Evolutionary conservation across 2,329 filamentous ascomycete species (phyloP), one percentile per base, ranked within the genome.

Genomic region (Fusarium subtropicale): DNA sequence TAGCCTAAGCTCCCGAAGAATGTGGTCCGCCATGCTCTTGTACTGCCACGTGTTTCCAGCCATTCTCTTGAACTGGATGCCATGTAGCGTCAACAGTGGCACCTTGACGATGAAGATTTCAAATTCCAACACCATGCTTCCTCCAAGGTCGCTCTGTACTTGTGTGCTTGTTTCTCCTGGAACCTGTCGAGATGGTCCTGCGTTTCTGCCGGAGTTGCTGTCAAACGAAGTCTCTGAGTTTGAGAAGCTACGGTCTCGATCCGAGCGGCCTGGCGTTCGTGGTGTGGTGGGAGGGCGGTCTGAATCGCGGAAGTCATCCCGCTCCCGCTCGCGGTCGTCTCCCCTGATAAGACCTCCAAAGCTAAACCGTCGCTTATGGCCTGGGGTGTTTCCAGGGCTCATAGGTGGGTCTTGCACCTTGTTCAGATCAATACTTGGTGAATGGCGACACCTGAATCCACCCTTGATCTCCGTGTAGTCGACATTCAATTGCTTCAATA

Each of bases 51-150:
- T 98, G 63, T 97, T 95, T 36, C 96, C 95, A 60, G 92, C 89
- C 72, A 98, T 91, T 77, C 96, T 94, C 86, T 99, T 99, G 84
- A 99, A 99, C 79, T 98, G 96, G 66, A 99, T 94, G 50, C 96
- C 96, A 76, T 99, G 95, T 60, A 99, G 82, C 42, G 92, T 94
- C 64, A 99, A 89, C 53, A 99, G 83, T 15, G 96, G 96, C 28
- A 99, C 94, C 81, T 99, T 99, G 78, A 99, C 96, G 72, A 99
- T 96, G 72, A 97, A 90, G 68, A 98, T 97, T 78, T 99, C 96
- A 76, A 98, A 99, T 69, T 92, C 90, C 54, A 98, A 83, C 39
- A 92, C 86, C 86, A 97, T 90, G 79, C 89, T 95, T 60, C 89
- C 91, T 5, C 94, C 94, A 30, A 97, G 87, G 74, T 97, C 95